Conservation (phyloP, 331 rosid genomes). For the Dryas integrifolia region DNA sequence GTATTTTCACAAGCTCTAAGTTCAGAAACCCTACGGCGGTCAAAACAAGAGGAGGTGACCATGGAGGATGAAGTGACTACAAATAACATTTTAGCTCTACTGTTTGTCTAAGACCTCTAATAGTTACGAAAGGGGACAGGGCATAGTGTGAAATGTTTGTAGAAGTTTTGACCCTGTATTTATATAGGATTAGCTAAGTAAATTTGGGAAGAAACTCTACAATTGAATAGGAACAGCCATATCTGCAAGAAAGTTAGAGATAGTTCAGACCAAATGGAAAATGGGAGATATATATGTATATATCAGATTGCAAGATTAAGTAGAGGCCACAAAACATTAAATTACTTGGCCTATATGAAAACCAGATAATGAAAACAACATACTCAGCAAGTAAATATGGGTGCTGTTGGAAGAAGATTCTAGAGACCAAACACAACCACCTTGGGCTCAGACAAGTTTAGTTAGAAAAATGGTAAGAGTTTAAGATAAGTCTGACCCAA, state of each 20-base stretch:
- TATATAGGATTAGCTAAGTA: not conserved
- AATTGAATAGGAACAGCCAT: conserved; percentile 9
- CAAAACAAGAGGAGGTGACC: conserved; percentile 35
- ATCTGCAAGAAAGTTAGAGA: conserved; percentile 24
- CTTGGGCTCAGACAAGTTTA: not conserved
- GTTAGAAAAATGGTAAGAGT: not conserved
- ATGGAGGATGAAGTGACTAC: conserved; percentile 41
- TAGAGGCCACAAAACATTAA: not conserved
- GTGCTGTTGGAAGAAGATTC: not conserved
- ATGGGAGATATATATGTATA: not conserved
- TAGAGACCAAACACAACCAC: not conserved
- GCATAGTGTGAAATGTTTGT: not conserved
- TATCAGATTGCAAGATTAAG: not conserved
- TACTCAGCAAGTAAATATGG: not conserved
- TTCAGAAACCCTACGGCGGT: conserved; percentile 22
- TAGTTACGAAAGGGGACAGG: not conserved
- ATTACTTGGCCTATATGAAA: not conserved
- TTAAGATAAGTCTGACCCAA: not conserved
- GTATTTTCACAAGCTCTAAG: conserved; percentile 27
- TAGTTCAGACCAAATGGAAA: conserved; percentile 2
- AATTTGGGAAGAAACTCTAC: not conserved
- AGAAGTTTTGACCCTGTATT: not conserved
- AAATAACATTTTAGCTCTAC: conserved; percentile 48
- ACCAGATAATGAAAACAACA: not conserved
- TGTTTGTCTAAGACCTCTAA: not conserved